Evolutionary conservation across 176 grass and related monocot species (phyloP), one percentile per base, ranked within the genome.

Genomic region (Leersia perrieri): DNA sequence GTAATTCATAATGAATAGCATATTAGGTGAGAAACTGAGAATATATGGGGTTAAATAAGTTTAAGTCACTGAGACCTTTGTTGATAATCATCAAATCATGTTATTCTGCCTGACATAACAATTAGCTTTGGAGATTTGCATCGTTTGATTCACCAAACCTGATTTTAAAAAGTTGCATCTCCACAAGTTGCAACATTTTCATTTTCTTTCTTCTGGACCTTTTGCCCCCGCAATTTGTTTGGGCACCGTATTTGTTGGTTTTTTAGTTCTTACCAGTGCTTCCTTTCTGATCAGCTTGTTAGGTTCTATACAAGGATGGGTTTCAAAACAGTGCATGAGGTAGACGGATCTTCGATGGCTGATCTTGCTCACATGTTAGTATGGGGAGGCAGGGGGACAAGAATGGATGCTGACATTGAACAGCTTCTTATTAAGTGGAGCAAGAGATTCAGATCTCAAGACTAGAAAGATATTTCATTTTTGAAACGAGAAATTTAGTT

Each of bases 261-360:
- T n/a, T n/a, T n/a, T n/a, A n/a, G 53, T 15, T 33, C 62, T 64
- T 61, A 60, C 28, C n/a, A 36, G 7, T 36, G 51, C 3, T 65
- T 72, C 26, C 68, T 42, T 45, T 64, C 28, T 49, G 75, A 18
- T 32, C 87, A 98, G 92, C 92, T 98, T 34, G 88, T 98, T 49
- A 91, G 80, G 47, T 98, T 95, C 57, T 98, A 98, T 72, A 91
- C 87, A 22, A 87, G 95, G 70, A 95, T 98, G 95, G 95, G 92
- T 30, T 98, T 98, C 78, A 86, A 87, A 68, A 68, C 78, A 26
- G 90, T 88, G 51, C 90, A 89, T 70, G 90, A 95, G 60, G 92
- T 98, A 11, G 92, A 98, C 38, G 92, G 95, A 74, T 91, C 92
- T 3, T 95, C 92, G 20, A 73, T 91, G 11, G 32, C 70, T 3